Base-by-base conservation (phyloP, 1,139 yeast genomes). In the Waltiozyma sp. region DNA sequence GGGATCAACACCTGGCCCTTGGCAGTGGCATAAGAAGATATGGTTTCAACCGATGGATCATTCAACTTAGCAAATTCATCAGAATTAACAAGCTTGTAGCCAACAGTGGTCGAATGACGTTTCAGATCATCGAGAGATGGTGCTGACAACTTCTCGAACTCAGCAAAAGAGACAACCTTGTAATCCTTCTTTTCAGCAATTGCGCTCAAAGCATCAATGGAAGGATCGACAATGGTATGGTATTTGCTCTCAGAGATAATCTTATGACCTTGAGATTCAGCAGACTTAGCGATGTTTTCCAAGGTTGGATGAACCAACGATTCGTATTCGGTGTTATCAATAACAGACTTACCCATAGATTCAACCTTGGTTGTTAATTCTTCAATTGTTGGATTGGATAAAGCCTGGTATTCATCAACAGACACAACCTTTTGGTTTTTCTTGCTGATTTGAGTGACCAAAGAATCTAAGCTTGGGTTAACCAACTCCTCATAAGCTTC, bases 321-420 rank as follows among this genome's bases (percentile, higher is more conserved):
- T 8, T 55, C 49, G 38, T 52, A 49, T 13, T 54, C 57, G 2
- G 51, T 47, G 11, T 45, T 41, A 3, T 59, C 50, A 23, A 65
- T 38, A 3, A 56, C 48, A 3, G 56, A 55, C 40, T 59, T 46
- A n/a, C 61, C 62, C 9, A 52, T 45, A 7, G 19, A 42, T 6
- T 45, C 42, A 8, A 74, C 76, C 40, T 60, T 60, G 8, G 56
- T 52, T 19, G 51, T 47, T 33, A 75, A 47, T 38, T 59, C 60
- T 2, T 64, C 68, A 19, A 56, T 52, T 1, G 65, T 64, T 31
- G 55, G 55, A 13, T 44, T 45, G 38, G 46, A 35, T 39, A 67
- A 52, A 9, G 52, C 49, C 6, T 56, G 54, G 45, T 56, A 57
- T 6, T 61, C 64, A 10, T 49, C 49, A 3, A 43, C 50, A 2